phyloP scores from a whole-genome alignment of 345 rosid genomes.

The Hirschfeldia incana region DNA sequence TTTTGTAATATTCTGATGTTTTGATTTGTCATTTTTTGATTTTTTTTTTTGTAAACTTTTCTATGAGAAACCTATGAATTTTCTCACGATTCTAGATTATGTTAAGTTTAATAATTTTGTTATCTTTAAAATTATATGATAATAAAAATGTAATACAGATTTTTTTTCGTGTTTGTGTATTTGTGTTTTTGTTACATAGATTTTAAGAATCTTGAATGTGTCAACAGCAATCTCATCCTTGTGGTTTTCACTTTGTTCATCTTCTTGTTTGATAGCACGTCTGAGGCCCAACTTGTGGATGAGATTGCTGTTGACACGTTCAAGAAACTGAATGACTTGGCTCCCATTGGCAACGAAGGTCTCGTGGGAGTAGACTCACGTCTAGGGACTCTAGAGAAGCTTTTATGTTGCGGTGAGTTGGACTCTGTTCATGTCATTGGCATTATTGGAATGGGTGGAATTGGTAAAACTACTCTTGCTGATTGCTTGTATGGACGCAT shows the following conservation, averaged over 20 bases:
- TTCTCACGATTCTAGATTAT: too few species aligned
- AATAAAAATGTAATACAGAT: too few species aligned
- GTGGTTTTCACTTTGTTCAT: not conserved
- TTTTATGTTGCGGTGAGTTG: constrained; percentile 10
- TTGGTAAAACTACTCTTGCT: constrained; percentile 62
- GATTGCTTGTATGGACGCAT: constrained; percentile 44
- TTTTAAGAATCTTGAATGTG: too few species aligned
- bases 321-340: constrained; percentile 36
- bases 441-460: constrained; percentile 54
- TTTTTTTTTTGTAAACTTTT: too few species aligned
- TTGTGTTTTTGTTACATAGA: too few species aligned
- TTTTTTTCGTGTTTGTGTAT: too few species aligned
- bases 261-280: constrained; percentile 21
- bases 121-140: too few species aligned
- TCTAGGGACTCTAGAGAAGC: constrained; percentile 13
- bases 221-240: too few species aligned
- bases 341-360: not conserved
- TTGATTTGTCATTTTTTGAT: too few species aligned
- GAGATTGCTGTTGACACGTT: constrained; percentile 31
- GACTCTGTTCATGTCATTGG: constrained; percentile 39
- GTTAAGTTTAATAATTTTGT: too few species aligned
- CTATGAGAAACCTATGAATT: too few species aligned
- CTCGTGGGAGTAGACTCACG: constrained; percentile 42
- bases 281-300: constrained; percentile 40
- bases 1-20: too few species aligned